Percentiles rank a stretch among this genome's conserved stretches.
Conservation (phyloP, 768 basidiomycete genomes). For the Mycena amicta region DNA sequence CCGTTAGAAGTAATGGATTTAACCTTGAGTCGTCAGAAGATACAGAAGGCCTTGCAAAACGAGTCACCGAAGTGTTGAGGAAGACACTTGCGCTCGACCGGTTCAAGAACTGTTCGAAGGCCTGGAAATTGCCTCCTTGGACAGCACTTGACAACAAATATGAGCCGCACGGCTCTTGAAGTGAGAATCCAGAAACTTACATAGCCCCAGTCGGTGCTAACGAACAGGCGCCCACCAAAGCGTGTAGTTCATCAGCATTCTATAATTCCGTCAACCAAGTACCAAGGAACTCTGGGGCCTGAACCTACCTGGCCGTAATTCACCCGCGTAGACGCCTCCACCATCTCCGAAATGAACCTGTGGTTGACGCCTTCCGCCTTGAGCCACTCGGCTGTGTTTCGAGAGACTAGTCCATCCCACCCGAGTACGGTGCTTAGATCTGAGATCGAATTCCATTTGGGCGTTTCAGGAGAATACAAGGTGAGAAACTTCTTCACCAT, state of each 20-base stretch:
- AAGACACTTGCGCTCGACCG: conserved; percentile 68
- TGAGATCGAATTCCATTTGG: conserved; percentile 64
- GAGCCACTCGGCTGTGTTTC: conserved; percentile 62
- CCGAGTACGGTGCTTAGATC: conserved; percentile 55
- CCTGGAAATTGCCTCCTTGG: conserved; percentile 77
- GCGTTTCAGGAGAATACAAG: conserved; percentile 57
- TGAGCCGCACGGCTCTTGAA: too few relatives aligned
- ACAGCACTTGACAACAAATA: conserved; percentile 49
- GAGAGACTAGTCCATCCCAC: conserved; percentile 51
- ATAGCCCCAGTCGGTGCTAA: conserved; percentile 72
- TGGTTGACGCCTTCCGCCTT: conserved; percentile 53
- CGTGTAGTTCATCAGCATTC: conserved; percentile 75
- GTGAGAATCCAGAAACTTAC: not conserved
- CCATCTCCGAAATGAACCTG: conserved; percentile 68
- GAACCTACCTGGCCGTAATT: conserved; percentile 75
- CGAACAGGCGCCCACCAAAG: conserved; percentile 68
- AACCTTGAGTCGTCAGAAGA: conserved; percentile 42
- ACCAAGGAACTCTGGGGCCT: not conserved
- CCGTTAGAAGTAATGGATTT: conserved; percentile 48
- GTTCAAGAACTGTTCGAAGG: conserved; percentile 83
- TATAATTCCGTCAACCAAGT: conserved; percentile 31
- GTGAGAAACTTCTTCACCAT: conserved; percentile 55
- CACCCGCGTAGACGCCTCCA: conserved; percentile 80
- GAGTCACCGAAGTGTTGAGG: conserved; percentile 66
- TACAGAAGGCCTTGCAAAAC: not conserved